Percentiles rank a stretch among this genome's conserved stretches.
Conservation (phyloP, 1,139 yeast genomes). For the Yamadazyma atlantica region DNA sequence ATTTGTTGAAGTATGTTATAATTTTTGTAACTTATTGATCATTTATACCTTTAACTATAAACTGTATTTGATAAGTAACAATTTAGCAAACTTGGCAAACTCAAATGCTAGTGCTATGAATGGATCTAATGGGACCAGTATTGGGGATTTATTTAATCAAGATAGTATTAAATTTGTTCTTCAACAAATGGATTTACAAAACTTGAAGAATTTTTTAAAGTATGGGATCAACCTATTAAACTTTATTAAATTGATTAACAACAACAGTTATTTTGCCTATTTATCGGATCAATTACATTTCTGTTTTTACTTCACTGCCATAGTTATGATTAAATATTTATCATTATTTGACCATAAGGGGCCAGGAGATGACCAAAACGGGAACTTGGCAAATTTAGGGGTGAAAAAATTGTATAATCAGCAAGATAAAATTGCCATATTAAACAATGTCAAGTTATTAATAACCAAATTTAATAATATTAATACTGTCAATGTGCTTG, state of each 20-base stretch:
- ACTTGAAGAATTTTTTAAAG: slow-evolving; percentile 24
- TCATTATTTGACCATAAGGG: slow-evolving; percentile 1
- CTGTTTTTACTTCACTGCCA: slow-evolving; percentile 51
- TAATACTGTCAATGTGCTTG: slow-evolving; percentile 27
- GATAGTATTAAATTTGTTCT: slow-evolving; percentile 26
- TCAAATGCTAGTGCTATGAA: slow-evolving; percentile 5
- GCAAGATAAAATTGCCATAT: not conserved
- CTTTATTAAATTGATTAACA: slow-evolving; percentile 40
- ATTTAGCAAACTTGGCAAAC: slow-evolving; percentile 10
- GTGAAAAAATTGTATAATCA: slow-evolving; percentile 1
- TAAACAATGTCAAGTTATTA: slow-evolving; percentile 20
- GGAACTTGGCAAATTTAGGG: not conserved
- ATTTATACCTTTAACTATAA: slow-evolving; percentile 30
- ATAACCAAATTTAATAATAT: slow-evolving; percentile 32
- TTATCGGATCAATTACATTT: slow-evolving; percentile 69
- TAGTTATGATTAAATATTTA: slow-evolving; percentile 38
- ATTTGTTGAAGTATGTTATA: slow-evolving; percentile 72
- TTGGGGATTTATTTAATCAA: slow-evolving; percentile 19
- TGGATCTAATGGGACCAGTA: not conserved
- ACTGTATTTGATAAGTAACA: slow-evolving; percentile 15
- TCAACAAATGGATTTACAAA: slow-evolving; percentile 19
- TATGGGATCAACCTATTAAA: slow-evolving; percentile 47
- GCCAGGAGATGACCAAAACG: not conserved
- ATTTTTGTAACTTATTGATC: slow-evolving; percentile 60
- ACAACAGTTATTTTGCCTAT: slow-evolving; percentile 65